Evolutionary conservation across 2,329 filamentous ascomycete genomes (phyloP), one percentile per base, ranked within the genome.

Genomic region (Trichoderma koningii): DNA sequence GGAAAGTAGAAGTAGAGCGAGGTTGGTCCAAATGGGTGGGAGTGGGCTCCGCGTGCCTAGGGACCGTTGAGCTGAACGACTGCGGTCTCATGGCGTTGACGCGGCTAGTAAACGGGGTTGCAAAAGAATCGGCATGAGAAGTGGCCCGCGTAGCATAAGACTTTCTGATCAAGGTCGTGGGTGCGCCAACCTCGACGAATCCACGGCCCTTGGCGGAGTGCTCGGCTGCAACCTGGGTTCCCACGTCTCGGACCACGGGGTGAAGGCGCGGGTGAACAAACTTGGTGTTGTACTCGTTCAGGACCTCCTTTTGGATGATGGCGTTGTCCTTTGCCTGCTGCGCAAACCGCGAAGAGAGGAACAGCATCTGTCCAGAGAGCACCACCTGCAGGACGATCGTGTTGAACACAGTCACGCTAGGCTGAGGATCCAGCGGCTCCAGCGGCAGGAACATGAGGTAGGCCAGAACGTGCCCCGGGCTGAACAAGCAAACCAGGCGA

Each of bases 251-350:
- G 69, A 96, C 91, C 5, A 90, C 82, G 7, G 90, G 91, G 70
- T 96, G 91, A n/a, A 96, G 85, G 12, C 89, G 85, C 2, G 95
- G 95, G 72, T 96, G 92, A 1, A 99, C 95, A 73, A 90, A 97
- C 79, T 99, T 99, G 70, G 87, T 91, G 74, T 98, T 92, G 74
- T 99, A 99, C 78, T 99, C 95, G 74, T 93, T 89, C 78, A 98
- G 83, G 5, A 98, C 94, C 77, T 98, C 91, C 71, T 90, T 92
- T 70, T 96, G 92, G 66, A 99, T 90, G 53, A 97, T 84, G 2
- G 88, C 83, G 2, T 86, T 87, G 76, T 99, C 95, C 74, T 93
- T 96, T 67, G 86, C 87, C 75, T 98, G 93, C 74, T 94, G 93
- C 3, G 86, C 83, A 76, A 94, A 98, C 41, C 83, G 87, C 2